Percentiles rank a stretch among this genome's conserved stretches.
Conservation (phyloP, 2,329 filamentous ascomycete species). For the Tympanopsis confertula region DNA sequence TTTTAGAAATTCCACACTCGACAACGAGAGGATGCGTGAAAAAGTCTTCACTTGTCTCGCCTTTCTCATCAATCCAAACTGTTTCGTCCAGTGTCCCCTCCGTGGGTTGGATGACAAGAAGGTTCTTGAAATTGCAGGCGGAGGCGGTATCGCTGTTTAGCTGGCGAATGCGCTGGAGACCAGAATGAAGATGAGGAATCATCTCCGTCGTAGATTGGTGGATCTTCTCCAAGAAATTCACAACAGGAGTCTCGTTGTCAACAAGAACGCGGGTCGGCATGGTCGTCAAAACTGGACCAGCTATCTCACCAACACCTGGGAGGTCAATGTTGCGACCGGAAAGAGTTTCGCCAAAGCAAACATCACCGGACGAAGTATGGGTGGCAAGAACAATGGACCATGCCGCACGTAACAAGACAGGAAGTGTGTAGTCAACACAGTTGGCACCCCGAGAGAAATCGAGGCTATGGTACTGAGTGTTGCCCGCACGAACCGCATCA, state of each 20-base stretch:
- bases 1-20: background rate
- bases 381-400: slow-evolving; percentile 44
- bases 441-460: slow-evolving; percentile 5
- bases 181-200: background rate
- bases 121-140: background rate
- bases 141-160: background rate
- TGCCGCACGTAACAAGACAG: slow-evolving; percentile 38
- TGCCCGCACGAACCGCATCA: too few species aligned
- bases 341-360: slow-evolving; percentile 43
- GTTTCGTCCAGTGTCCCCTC: background rate
- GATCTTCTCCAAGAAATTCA: background rate
- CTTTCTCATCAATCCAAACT: background rate
- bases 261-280: too few species aligned
- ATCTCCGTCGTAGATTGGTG: background rate
- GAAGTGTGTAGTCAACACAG: slow-evolving; percentile 11
- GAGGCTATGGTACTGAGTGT: too few species aligned
- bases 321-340: slow-evolving; percentile 32
- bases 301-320: slow-evolving; percentile 12
- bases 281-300: too few species aligned
- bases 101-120: background rate
- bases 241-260: too few species aligned
- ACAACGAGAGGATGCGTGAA: slow-evolving; percentile 1
- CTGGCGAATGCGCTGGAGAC: background rate
- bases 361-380: slow-evolving; percentile 32
- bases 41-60: background rate